Evolutionary conservation across 352 stramenopile genomes (phyloP).

Genomic region (Saprolegnia diclina): DNA sequence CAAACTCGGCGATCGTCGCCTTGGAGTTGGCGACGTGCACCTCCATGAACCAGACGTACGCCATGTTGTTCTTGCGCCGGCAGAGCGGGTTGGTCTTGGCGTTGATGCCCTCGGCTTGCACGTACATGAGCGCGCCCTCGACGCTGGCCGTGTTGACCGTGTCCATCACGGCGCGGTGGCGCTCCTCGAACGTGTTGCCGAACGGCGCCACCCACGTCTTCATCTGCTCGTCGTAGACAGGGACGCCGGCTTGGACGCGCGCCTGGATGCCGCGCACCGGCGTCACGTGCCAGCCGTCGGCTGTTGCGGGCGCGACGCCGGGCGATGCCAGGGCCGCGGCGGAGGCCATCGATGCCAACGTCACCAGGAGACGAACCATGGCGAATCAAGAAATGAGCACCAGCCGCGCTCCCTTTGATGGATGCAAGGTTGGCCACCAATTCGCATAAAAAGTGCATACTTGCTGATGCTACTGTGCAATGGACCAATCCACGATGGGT

Average conservation of each 20-base stretch:
- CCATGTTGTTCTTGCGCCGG: constrained; percentile 50
- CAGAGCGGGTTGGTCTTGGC: constrained; percentile 40
- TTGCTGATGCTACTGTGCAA: no score
- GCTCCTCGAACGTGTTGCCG: constrained; percentile 45
- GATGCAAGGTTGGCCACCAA: background rate
- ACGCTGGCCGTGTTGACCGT: constrained; percentile 74
- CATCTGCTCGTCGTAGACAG: constrained; percentile 27
- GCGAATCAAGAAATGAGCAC: background rate
- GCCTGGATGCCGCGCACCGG: constrained; percentile 50
- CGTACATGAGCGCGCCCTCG: constrained; percentile 61
- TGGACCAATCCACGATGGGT: no score
- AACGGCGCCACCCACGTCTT: constrained; percentile 29
- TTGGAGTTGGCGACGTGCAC: constrained; percentile 54
- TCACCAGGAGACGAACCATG: background rate
- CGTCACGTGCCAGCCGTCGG: constrained; percentile 39
- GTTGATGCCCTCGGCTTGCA: constrained; percentile 67
- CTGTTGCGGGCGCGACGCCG: background rate
- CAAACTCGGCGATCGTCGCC: constrained; percentile 55
- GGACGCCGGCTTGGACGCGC: constrained; percentile 47
- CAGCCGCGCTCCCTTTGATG: background rate
- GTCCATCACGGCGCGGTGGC: constrained; percentile 63
- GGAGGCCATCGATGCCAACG: constrained; percentile 3
- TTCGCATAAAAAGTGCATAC: background rate
- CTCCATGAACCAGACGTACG: constrained; percentile 57
- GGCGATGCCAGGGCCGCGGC: background rate